Evolutionary conservation across 352 stramenopile genomes (phyloP), one percentile per base, ranked within the genome.

Genomic region (Pythium insidiosum): DNA sequence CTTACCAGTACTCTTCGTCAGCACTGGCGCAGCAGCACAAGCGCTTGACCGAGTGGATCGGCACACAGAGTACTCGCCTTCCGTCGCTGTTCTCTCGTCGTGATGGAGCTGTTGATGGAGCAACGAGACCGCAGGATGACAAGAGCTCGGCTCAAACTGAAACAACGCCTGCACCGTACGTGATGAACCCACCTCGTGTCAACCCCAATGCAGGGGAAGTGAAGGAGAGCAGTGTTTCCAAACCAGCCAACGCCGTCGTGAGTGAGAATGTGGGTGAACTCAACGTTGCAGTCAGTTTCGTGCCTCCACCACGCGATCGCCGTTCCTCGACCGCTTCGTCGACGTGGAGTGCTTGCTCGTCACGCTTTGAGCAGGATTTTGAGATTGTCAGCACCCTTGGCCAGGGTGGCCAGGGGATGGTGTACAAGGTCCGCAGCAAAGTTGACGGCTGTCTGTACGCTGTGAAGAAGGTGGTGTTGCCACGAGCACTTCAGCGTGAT

Each of bases 351-450:
- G 35, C 39, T 35, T 36, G 19, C 16, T 20, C 36, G 2, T 62
- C 74, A 13, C 73, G 76, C 13, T 86, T 88, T 35, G 58, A 74
- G 47, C 70, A 84, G 38, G 73, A 92, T 35, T 92, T 92, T 47
- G 73, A 88, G 23, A 50, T 86, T 18, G 25, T 87, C 13, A 50
- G 67, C 0, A 73, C 63, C 36, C 51, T 92, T 13, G 76, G 79
- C 28, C 56, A 84, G 57, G 79, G 79, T 29, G 79, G 79, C 0
- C 79, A 92, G 59, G 79, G 79, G 2, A 69, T 53, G 1, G 79
- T 92, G 23, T 84, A 71, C 47, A 86, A 92, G 47, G 76, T 84
- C 22, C 68, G 71, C 19, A 88, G 71, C 59, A 73, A 73, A 23
- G 58, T 85, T 1, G 79, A 92, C 21, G 73, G 74, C 1, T 80